These are phyloP conservation scores for Wallacemonas collosoma DNA, from an alignment of 208 protist species.

Conservation along the genomic window DNA sequence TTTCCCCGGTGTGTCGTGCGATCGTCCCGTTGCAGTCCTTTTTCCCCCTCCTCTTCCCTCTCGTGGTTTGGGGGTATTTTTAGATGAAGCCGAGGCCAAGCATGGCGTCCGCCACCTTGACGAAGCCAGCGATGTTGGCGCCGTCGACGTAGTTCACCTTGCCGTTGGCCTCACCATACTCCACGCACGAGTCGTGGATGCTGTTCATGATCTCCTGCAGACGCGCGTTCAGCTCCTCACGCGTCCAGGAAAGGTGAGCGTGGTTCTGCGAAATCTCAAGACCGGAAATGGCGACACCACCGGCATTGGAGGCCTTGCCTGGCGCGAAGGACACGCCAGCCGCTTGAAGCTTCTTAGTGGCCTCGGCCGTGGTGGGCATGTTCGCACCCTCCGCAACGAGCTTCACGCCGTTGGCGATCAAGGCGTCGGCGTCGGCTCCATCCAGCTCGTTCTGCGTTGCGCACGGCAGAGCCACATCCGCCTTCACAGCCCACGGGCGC, in stretches of 20 bases:
- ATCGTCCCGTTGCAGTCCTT: not conserved
- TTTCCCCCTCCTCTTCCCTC: not conserved
- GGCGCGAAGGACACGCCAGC: conserved; percentile 82
- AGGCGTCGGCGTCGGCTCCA: conserved; percentile 56
- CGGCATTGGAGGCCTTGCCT: conserved; percentile 94
- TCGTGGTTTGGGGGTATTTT: not conserved
- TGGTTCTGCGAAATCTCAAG: conserved; percentile 96
- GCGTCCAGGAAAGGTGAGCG: conserved; percentile 73
- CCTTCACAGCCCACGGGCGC: conserved; percentile 74
- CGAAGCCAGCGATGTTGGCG: conserved; percentile 94
- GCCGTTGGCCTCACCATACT: conserved; percentile 57
- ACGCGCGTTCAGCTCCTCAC: conserved; percentile 86
- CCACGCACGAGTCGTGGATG: conserved; percentile 78
- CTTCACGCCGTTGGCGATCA: conserved; percentile 79
- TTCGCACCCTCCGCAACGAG: conserved; percentile 92
- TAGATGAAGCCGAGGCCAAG: conserved; percentile 66
- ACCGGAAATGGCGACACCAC: conserved; percentile 92
- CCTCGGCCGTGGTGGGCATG: conserved; percentile 90
- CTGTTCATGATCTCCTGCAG: conserved; percentile 91
- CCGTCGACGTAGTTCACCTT: conserved; percentile 74
- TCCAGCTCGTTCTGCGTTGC: conserved; percentile 97
- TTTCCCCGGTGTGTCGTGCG: too few species aligned
- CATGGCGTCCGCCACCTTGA: conserved; percentile 82
- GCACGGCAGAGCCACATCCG: conserved; percentile 82
- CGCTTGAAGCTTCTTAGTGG: conserved; percentile 66